Evolutionary conservation across 148 eudicot species (phyloP), one percentile per base, ranked within the genome.

Genomic region (Nepenthes gracilis): DNA sequence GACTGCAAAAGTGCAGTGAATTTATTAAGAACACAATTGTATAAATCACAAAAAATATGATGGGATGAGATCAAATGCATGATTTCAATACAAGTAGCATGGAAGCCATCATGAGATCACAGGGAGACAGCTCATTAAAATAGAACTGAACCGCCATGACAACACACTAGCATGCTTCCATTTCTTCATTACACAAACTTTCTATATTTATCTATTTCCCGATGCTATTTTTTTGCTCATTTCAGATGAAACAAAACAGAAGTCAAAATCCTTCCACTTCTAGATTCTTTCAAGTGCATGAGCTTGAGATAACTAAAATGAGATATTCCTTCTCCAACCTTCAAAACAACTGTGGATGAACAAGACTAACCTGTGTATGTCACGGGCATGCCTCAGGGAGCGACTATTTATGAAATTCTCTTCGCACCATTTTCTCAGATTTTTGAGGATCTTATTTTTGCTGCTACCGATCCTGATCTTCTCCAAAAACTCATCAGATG

Each of bases 301-400:
- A 9, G 2, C 58, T 32, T 5, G 36, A 9, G 14, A 55, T 6
- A 58, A 43, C 2, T 2, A 14, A 61, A 13, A 43, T 49, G 50
- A 23, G 23, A 4, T 2, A 55, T 9, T 35, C 11, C 15, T 9
- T 12, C 15, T 23, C 11, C 10, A 2, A 6, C 53, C 52, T 34
- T 9, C 33, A 51, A 56, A 57, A 12, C 15, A 35, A 54, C 50
- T 33, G 47, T 12, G 9, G 45, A 43, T 35, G 32, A 58, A 13
- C n/a, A 55, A 60, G 60, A 34, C 79, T 55, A 50, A 83, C 98
- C 90, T 85, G 85, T 88, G 88, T 61, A 88, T 76, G 64, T 92
- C 95, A 61, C 88, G 95, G 60, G 98, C 95, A 74, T 88, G 96
- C 70, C 73, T 75, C 59, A 92, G 54, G 33, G 96, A 88, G 64